Conservation (phyloP, 2,329 filamentous ascomycete species). For the Claviceps pazoutovae region DNA sequence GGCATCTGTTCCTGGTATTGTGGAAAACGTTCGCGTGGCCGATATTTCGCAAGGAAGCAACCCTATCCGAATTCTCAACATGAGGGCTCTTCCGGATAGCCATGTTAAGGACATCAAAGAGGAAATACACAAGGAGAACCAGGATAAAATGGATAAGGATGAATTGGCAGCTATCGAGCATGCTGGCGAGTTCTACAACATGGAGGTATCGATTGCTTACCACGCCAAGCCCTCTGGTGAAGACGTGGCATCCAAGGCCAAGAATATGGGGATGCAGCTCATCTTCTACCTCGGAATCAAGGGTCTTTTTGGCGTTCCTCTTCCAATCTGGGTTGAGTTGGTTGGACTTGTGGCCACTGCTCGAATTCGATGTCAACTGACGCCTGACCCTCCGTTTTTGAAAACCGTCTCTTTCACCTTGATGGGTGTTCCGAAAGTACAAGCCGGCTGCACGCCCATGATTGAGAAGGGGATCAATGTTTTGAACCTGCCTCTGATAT, state of each 20-base stretch:
- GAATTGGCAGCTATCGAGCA: conserved; percentile 82
- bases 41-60: conserved; percentile 92
- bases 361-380: conserved; percentile 68
- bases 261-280: conserved; percentile 94
- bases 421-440: conserved; percentile 83
- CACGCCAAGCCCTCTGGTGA: conserved; percentile 64
- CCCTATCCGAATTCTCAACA: conserved; percentile 72
- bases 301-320: conserved; percentile 75
- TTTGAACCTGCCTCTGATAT: conserved; percentile 81
- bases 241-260: conserved; percentile 64
- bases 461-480: conserved; percentile 83
- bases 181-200: conserved; percentile 82
- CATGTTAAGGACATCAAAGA: conserved; percentile 74
- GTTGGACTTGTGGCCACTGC: conserved; percentile 81
- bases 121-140: conserved; percentile 63
- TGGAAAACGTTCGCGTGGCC: conserved; percentile 88
- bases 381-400: conserved; percentile 80
- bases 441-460: conserved; percentile 84
- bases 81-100: conserved; percentile 66
- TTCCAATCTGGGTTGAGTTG: conserved; percentile 84
- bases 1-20: conserved; percentile 76
- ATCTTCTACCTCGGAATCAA: conserved; percentile 88
- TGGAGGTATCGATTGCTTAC: conserved; percentile 83
- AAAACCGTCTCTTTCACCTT: conserved; percentile 87
- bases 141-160: conserved; percentile 70